Base-by-base conservation (phyloP, 2,329 filamentous ascomycete genomes). In the Rutstroemia sp. region DNA sequence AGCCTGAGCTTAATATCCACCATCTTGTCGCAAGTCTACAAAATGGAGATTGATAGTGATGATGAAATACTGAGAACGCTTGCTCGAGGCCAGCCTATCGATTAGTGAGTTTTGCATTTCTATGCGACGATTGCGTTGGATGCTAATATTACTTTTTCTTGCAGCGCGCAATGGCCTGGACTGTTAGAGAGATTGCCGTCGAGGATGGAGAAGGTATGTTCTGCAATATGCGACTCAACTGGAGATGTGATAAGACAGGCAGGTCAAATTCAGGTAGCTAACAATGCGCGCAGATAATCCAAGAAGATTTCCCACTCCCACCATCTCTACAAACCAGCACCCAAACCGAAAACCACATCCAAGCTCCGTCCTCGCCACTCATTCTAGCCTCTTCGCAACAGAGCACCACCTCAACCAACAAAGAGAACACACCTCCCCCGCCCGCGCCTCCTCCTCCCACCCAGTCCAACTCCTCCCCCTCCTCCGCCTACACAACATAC, bases 251-350 rank as follows among this genome's bases (percentile, higher is more conserved):
- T 5, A 5, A 8, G 21, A 46, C 10, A 16, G 16, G 14, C 38
- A 41, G 18, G 4, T 30, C 9, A 41, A 3, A 41, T 41, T 16
- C 6, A n/a, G 38, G 16, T 41, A 46, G 10, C 23, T 14, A 46
- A 19, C 21, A 46, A 23, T 46, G 10, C 19, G 21, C 18, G 16
- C 49, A 95, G 89, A 92, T 91, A 63, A 81, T 88, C 44, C 80
- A 82, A 70, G 78, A 83, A 69, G 85, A 86, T 53, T 96, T 95
- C 66, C 84, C 88, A 44, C 87, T 64, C 88, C 74, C 54, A 54
- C 9, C 76, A 30, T 30, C 27, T 30, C 27, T 30, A 9, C 27
- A 30, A 75, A 5, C 71, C 83, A 25, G 71, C 71, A 51, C 74
- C 71, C 2, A 75, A 76, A 59, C 86, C 86, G 65, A 64, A 75